Percentiles rank a stretch among this genome's conserved stretches.
Conservation (phyloP, 805 yeast genomes). For the Saccharomyces kudriavzevii region DNA sequence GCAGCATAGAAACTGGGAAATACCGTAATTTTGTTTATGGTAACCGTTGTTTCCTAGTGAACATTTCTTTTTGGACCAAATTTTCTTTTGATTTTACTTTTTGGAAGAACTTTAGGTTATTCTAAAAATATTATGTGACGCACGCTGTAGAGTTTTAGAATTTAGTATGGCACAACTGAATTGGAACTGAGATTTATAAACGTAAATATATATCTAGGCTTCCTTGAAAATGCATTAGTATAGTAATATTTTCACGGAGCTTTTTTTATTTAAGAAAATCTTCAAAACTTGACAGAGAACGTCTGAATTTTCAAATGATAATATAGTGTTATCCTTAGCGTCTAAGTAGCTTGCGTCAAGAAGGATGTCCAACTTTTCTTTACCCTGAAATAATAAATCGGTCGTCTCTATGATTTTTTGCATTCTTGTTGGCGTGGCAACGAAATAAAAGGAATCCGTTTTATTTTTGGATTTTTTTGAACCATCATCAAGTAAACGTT, state of each 20-base stretch:
- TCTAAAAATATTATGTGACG: background rate
- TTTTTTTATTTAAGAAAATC: constrained; percentile 24
- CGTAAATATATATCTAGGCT: background rate
- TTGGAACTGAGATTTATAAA: background rate
- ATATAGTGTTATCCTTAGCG: constrained; percentile 23
- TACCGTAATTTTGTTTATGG: background rate
- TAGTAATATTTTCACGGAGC: constrained; percentile 28
- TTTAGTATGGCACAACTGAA: background rate
- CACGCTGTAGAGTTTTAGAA: background rate
- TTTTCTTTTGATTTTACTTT: background rate
- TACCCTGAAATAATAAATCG: constrained; percentile 27
- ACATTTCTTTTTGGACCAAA: background rate
- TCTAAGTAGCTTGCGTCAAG: constrained; percentile 30
- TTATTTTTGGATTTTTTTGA: constrained; percentile 9
- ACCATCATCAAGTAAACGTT: constrained; percentile 13
- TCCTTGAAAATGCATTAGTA: constrained; percentile 10
- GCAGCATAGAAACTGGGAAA: background rate
- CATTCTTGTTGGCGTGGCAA: constrained; percentile 29
- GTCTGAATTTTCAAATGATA: constrained; percentile 22
- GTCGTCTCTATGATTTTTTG: constrained; percentile 21
- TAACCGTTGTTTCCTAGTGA: background rate
- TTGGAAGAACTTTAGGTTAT: background rate
- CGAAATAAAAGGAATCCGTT: constrained; percentile 19
- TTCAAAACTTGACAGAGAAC: constrained; percentile 22
- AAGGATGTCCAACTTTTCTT: constrained; percentile 30